Evolutionary conservation across 179 eudicot genomes (phyloP).

Genomic region (Beta macrorhiza): DNA sequence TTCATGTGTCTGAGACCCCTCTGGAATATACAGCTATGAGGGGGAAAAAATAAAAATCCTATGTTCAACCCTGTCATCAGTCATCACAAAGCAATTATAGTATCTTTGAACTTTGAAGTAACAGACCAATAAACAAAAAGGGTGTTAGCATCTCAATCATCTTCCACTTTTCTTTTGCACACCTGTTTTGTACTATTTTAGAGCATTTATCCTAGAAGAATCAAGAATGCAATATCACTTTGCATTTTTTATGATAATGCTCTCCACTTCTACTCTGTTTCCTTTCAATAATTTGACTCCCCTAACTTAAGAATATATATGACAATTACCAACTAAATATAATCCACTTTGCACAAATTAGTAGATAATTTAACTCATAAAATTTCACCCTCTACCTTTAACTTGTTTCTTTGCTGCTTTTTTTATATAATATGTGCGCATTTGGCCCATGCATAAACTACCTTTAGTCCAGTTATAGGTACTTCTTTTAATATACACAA

Average conservation of each 20-base stretch:
- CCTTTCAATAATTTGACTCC: neutral
- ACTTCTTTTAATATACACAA: slow-evolving; percentile 8
- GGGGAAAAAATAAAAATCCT: no score
- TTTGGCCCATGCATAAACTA: slow-evolving; percentile 1
- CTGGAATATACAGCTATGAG: no score
- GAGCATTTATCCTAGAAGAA: neutral
- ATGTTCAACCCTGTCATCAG: no score
- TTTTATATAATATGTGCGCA: slow-evolving; percentile 7
- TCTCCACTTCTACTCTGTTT: neutral
- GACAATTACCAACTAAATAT: neutral
- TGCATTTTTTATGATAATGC: neutral
- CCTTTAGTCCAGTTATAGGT: neutral
- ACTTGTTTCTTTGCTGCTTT: neutral
- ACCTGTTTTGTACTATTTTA: neutral
- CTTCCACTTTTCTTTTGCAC: no score
- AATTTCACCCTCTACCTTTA: slow-evolving; percentile 6
- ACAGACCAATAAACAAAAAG: no score
- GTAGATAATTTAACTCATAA: neutral
- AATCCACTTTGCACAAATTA: neutral
- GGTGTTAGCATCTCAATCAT: no score
- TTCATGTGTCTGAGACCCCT: no score
- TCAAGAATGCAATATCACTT: neutral
- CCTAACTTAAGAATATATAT: neutral
- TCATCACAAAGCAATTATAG: no score
- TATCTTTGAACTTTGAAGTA: no score